These are phyloP conservation scores for Elongisporangium anandrum DNA, from an alignment of 352 stramenopile species.

Conservation along the genomic window DNA sequence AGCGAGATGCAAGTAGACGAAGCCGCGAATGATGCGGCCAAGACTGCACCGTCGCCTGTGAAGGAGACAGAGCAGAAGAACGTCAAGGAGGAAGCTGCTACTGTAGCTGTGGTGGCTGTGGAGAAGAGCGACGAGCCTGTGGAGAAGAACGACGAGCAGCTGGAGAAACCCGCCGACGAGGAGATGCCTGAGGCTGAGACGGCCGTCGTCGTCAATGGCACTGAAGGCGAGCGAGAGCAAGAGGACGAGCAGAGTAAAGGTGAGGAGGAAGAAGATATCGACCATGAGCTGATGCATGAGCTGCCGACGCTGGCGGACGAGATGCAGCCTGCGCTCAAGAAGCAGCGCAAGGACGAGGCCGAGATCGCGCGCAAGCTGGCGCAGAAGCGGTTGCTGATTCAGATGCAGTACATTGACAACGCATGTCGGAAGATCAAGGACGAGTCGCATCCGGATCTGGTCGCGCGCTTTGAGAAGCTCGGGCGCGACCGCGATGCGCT, in stretches of 20 bases:
- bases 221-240: neutral
- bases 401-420: slow-evolving; percentile 71
- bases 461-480: slow-evolving; percentile 33
- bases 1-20: neutral
- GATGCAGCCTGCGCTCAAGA: neutral
- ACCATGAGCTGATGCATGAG: neutral
- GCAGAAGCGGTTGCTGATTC: slow-evolving; percentile 46
- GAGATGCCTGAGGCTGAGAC: neutral
- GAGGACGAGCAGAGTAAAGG: neutral
- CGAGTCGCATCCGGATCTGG: slow-evolving; percentile 69
- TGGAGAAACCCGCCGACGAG: neutral
- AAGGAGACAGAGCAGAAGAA: neutral
- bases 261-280: neutral
- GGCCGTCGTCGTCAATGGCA: neutral
- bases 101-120: neutral
- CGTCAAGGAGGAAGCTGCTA: neutral
- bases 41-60: neutral
- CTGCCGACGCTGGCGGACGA: neutral
- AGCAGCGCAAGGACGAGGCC: slow-evolving; percentile 7
- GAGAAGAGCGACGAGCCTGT: neutral
- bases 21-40: neutral
- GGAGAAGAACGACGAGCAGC: neutral
- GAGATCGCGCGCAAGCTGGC: slow-evolving; percentile 27
- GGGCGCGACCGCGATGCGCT: slow-evolving; percentile 41
- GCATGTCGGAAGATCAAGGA: slow-evolving; percentile 52